A percentile compares a stretch with the other conserved stretches of the same genome.
phyloP scores from a whole-genome alignment of 164 flowering plant genomes.

The Magnolia sinica region DNA sequence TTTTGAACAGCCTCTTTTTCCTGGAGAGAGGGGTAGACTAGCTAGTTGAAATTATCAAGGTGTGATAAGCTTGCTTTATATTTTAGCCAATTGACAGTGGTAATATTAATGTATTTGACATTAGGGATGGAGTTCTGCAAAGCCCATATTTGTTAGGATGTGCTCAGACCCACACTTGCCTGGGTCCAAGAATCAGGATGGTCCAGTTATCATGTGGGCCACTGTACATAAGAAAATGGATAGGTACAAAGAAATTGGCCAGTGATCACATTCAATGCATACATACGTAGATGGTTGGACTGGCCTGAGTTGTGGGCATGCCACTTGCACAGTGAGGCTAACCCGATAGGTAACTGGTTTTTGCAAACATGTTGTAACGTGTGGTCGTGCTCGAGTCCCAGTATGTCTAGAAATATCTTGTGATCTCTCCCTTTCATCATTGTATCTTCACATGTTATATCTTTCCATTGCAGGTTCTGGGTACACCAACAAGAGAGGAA shows the following conservation, averaged over 20 bases:
- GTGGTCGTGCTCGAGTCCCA: no score
- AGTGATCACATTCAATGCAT: neutral
- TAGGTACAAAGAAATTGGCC: neutral
- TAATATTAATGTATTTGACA: neutral
- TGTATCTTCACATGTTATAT: neutral
- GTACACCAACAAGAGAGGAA: conserved; percentile 69
- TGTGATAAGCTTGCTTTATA: conserved; percentile 7
- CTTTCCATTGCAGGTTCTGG: conserved; percentile 42
- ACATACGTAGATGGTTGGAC: neutral
- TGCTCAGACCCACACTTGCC: no score
- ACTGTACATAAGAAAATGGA: no score
- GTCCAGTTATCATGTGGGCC: no score
- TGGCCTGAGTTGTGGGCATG: neutral
- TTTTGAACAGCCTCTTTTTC: conserved; percentile 50
- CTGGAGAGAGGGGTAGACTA: conserved; percentile 70
- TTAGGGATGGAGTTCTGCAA: neutral
- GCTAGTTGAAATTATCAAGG: conserved; percentile 62
- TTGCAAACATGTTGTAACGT: no score
- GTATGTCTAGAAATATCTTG: no score
- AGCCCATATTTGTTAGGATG: neutral
- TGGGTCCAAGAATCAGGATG: no score
- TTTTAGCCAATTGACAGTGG: neutral
- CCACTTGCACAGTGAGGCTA: no score
- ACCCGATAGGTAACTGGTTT: no score
- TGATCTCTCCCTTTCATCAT: no score